These are phyloP conservation scores for Arabidopsis suecica DNA, from an alignment of 345 rosid genomes.

Conservation along the genomic window DNA sequence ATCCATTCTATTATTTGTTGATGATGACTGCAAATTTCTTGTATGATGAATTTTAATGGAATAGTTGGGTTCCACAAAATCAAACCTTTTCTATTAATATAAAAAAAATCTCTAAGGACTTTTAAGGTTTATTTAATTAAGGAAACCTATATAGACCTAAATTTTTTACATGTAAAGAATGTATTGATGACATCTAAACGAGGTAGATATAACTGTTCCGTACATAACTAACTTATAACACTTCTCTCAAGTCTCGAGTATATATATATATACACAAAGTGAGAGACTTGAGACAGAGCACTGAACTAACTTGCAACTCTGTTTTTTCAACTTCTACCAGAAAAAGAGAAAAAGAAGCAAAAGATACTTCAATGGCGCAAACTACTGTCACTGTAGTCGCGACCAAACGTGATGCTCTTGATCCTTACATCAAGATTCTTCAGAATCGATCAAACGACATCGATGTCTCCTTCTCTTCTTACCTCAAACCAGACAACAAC, in stretches of 20 bases:
- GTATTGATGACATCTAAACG: constrained; percentile 39
- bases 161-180: constrained; percentile 13
- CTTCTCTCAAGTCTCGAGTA: constrained; percentile 29
- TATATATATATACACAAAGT: neutral
- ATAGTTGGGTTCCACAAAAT: constrained; percentile 1
- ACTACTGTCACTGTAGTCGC: constrained; percentile 41
- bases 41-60: neutral
- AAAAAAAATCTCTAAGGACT: neutral
- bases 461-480: constrained; percentile 49
- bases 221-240: constrained; percentile 40
- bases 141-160: neutral
- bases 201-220: constrained; percentile 36
- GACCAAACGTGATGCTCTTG: constrained; percentile 29
- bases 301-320: constrained; percentile 22
- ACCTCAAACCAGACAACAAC: constrained; percentile 42
- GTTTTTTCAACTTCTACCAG: constrained; percentile 16
- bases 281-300: constrained; percentile 24
- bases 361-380: constrained; percentile 36
- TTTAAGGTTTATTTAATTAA: neutral
- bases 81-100: neutral
- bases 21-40: neutral
- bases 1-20: neutral
- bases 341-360: neutral
- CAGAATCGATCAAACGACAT: constrained; percentile 36
- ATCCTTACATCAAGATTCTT: constrained; percentile 45